Base-by-base conservation (phyloP, 139 green algal genomes). In the Coccomyxa sp. region DNA sequence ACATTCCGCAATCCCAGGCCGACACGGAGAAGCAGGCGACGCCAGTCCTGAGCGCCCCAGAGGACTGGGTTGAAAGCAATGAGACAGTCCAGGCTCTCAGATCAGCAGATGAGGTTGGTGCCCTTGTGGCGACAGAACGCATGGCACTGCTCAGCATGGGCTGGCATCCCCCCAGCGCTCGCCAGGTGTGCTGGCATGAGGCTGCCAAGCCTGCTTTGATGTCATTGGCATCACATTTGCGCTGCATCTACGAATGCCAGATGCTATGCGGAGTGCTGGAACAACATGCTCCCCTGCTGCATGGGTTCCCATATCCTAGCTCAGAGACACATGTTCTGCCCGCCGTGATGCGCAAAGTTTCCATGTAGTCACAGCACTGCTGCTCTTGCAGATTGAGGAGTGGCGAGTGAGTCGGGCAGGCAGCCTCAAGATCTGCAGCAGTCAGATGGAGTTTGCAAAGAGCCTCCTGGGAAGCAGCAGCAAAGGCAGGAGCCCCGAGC, bases 51-150 rank as follows among this genome's bases (percentile, higher is more conserved):
- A 37, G 69, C 0, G 8, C 70, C 1, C 4, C 78, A 0, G 83
- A 84, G n/a, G n/a, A n/a, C 74, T 82, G 79, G 79, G 79, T 39
- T 24, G 83, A 87, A 36, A 72, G 8, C 34, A 24, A n/a, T 0
- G 70, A 50, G 3, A 72, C n/a, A 0, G 31, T 27, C 0, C 50
- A 34, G 22, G 55, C 39, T 12, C 68, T 84, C 34, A 36, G 35
- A 7, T 39, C 38, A 12, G 33, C 34, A 4, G 77, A 41, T 0
- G 29, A 73, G 16, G 71, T 58, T n/a, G 73, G 71, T 0, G 22
- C 74, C 36, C 41, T 83, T 55, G 44, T 78, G 9, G 78, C 78
- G 40, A 86, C 82, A 3, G 82, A 86, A 71, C 55, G 38, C 16
- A 73, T 81, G 55, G 73, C 54, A 4, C 37, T 24, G 29, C 8